These are phyloP conservation scores for Xylariomycetidae sp. DNA, from an alignment of 2,329 filamentous ascomycete species.

Conservation along the genomic window DNA sequence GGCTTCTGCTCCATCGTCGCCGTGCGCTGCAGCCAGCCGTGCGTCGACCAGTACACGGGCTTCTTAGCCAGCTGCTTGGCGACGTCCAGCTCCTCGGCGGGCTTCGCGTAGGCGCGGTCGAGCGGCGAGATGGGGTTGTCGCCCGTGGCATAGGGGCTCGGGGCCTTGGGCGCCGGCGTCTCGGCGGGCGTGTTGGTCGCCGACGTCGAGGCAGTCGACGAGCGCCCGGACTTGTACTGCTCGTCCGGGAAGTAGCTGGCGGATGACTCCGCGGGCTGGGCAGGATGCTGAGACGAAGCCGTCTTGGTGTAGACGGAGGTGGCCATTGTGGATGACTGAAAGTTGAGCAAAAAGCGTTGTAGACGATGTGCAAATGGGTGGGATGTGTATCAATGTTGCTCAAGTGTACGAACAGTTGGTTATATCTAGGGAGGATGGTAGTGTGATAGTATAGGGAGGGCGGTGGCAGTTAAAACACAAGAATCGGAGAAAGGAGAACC, in stretches of 20 bases:
- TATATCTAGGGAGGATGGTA: conserved; percentile 6
- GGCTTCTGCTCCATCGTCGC: conserved; percentile 8
- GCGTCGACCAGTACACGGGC: conserved; percentile 21
- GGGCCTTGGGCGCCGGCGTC: conserved; percentile 2
- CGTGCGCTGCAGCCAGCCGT: conserved; percentile 22
- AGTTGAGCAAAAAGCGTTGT: too few relatives aligned
- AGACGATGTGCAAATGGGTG: too few relatives aligned
- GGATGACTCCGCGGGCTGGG: conserved; percentile 12
- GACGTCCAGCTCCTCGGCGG: conserved; percentile 22
- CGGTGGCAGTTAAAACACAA: too few relatives aligned
- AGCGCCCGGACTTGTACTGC: not conserved
- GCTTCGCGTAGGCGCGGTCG: conserved; percentile 19
- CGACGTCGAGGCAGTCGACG: not conserved
- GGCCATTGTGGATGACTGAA: too few relatives aligned
- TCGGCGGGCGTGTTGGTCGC: not conserved
- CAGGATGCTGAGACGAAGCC: not conserved
- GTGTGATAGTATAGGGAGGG: too few relatives aligned
- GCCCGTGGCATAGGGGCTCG: conserved; percentile 2
- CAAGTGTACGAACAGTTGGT: too few relatives aligned
- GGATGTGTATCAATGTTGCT: too few relatives aligned
- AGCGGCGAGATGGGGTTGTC: conserved; percentile 23
- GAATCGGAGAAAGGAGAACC: too few relatives aligned
- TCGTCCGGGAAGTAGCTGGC: conserved; percentile 16
- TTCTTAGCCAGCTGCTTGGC: conserved; percentile 23
- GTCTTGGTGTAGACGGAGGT: not conserved